phyloP scores from a whole-genome alignment of 495 filamentous ascomycete species.

The Acidiella bohemica region DNA sequence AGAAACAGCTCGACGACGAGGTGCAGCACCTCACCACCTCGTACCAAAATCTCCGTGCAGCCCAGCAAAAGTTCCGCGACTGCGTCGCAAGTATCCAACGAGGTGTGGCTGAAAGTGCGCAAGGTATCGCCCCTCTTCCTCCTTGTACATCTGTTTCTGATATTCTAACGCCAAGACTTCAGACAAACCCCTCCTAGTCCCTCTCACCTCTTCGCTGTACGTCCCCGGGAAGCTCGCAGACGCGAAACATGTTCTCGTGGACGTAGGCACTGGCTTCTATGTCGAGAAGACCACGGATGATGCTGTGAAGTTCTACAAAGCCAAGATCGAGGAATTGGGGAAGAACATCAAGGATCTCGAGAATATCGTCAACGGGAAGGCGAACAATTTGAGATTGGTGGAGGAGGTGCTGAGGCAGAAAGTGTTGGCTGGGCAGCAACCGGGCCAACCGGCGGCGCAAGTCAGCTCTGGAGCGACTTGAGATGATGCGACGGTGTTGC shows the following conservation, averaged over 20 bases:
- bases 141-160: neutral
- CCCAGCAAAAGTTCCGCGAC: conserved; percentile 82
- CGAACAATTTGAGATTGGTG: conserved; percentile 66
- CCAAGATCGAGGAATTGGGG: conserved; percentile 68
- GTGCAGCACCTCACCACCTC: conserved; percentile 84
- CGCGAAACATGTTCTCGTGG: conserved; percentile 73
- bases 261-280: conserved; percentile 93
- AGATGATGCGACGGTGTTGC: too few species aligned
- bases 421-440: conserved; percentile 14
- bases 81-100: conserved; percentile 55
- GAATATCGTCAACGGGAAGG: conserved; percentile 71
- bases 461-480: too few species aligned
- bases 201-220: conserved; percentile 84
- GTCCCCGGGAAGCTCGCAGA: conserved; percentile 70
- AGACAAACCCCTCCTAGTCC: conserved; percentile 67
- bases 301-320: conserved; percentile 71
- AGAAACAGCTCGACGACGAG: conserved; percentile 90
- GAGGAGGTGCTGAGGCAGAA: conserved; percentile 46
- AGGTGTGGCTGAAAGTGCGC: conserved; percentile 23
- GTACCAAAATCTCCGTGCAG: conserved; percentile 73
- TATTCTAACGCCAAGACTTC: neutral
- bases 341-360: conserved; percentile 74
- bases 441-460: conserved; percentile 4
- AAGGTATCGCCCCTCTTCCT: conserved; percentile 22
- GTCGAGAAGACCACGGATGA: conserved; percentile 80